These are phyloP conservation scores for Paraphoma chrysanthemicola DNA, from an alignment of 2,329 filamentous ascomycete species.

Conservation along the genomic window DNA sequence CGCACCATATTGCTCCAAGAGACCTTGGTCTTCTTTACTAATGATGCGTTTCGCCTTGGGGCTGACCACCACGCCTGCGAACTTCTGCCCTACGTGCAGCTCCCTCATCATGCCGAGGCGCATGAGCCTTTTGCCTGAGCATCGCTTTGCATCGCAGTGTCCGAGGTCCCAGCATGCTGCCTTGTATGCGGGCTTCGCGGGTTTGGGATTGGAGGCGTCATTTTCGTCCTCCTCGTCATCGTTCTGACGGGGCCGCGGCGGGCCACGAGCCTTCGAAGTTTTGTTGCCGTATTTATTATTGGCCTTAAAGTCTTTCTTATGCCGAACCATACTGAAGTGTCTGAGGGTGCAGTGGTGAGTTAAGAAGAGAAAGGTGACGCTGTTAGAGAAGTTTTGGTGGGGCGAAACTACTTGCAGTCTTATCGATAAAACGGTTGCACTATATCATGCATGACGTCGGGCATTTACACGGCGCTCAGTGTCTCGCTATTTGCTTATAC, in stretches of 20 bases:
- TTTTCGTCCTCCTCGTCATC: constrained; percentile 30
- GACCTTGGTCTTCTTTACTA: constrained; percentile 79
- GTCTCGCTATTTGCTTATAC: neutral
- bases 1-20: constrained; percentile 87
- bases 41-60: constrained; percentile 89
- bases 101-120: constrained; percentile 92
- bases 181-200: constrained; percentile 71
- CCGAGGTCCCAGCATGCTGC: constrained; percentile 98
- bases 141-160: constrained; percentile 96
- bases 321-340: constrained; percentile 75
- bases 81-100: constrained; percentile 88
- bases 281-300: constrained; percentile 72
- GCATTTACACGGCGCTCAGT: neutral
- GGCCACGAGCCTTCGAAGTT: constrained; percentile 63
- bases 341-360: neutral
- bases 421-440: constrained; percentile 22
- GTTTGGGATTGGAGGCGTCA: constrained; percentile 34
- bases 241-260: constrained; percentile 51
- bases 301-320: constrained; percentile 86
- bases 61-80: constrained; percentile 90
- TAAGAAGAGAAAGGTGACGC: neutral
- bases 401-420: constrained; percentile 5
- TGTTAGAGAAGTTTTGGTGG: constrained; percentile 2
- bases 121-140: constrained; percentile 95
- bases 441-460: neutral